Evolutionary conservation across 768 basidiomycete species (phyloP).

Genomic region (Boletus pseudopeckii): DNA sequence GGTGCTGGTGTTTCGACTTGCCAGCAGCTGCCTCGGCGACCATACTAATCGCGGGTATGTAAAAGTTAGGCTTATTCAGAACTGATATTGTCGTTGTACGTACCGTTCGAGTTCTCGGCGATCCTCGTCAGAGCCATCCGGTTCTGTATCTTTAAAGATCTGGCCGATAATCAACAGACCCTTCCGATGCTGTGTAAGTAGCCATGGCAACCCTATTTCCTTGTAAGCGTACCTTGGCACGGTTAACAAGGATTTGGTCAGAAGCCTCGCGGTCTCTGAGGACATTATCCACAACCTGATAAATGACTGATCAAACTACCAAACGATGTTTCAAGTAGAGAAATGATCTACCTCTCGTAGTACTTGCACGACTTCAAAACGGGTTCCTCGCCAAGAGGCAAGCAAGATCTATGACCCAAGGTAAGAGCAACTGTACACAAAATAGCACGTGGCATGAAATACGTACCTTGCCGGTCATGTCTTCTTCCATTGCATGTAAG

Average conservation of each 20-base stretch:
- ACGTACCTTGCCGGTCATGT: constrained; percentile 83
- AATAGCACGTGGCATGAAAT: background rate
- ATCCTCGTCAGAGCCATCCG: constrained; percentile 92
- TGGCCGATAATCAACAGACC: constrained; percentile 87
- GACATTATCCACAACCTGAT: constrained; percentile 75
- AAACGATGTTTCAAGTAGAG: constrained; percentile 2
- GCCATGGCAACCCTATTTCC: background rate
- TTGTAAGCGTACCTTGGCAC: constrained; percentile 68
- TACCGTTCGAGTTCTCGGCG: constrained; percentile 91
- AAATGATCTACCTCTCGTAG: constrained; percentile 55
- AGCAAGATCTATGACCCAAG: constrained; percentile 66
- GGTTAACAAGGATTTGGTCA: constrained; percentile 68
- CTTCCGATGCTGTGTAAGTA: constrained; percentile 34
- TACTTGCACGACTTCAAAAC: constrained; percentile 91
- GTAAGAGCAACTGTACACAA: background rate
- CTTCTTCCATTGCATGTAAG: constrained; percentile 81
- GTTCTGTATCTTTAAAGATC: constrained; percentile 78
- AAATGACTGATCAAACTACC: background rate
- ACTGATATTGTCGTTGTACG: constrained; percentile 18
- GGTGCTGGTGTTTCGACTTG: constrained; percentile 55
- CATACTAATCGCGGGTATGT: constrained; percentile 48
- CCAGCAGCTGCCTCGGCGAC: constrained; percentile 82
- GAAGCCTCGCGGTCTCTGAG: constrained; percentile 74
- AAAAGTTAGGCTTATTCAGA: constrained; percentile 1
- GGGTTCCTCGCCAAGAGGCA: constrained; percentile 96